Conservation (phyloP, 345 rosid species). For the Hibiscus tridactylites region DNA sequence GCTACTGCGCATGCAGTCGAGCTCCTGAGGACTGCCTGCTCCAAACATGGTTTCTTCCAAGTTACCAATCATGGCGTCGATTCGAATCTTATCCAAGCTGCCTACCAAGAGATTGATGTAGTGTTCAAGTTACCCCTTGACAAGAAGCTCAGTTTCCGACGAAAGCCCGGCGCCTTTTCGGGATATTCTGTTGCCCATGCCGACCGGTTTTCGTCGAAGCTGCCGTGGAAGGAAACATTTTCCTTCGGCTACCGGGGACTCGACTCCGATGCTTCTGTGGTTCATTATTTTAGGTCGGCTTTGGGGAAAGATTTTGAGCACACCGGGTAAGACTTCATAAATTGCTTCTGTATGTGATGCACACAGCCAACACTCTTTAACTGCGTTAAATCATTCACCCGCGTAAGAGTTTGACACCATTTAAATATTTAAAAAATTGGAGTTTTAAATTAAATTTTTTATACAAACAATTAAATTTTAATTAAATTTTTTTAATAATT, state of each 20-base stretch:
- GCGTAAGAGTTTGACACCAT: too few species aligned
- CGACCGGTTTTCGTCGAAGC: conserved; percentile 36
- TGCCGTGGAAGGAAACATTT: conserved; percentile 67
- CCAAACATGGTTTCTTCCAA: conserved; percentile 53
- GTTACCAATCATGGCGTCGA: conserved; percentile 51
- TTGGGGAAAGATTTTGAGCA: conserved; percentile 37
- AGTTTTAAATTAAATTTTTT: too few species aligned
- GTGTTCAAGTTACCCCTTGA: conserved; percentile 36
- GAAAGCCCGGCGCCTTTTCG: conserved; percentile 22
- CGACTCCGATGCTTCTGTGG: conserved; percentile 14
- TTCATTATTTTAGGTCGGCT: conserved; percentile 32
- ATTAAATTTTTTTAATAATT: too few species aligned
- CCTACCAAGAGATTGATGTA: conserved; percentile 24
- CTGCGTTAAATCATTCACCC: too few species aligned
- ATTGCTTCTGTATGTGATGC: not conserved
- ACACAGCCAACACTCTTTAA: too few species aligned
- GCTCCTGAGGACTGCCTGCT: conserved; percentile 38
- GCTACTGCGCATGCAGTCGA: conserved; percentile 26
- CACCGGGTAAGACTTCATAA: conserved; percentile 30
- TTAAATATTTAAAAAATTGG: too few species aligned
- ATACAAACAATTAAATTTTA: too few species aligned
- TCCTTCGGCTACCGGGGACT: conserved; percentile 26
- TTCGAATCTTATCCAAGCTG: conserved; percentile 24
- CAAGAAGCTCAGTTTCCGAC: conserved; percentile 28
- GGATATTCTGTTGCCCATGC: conserved; percentile 56